A percentile compares a stretch with the other conserved stretches of the same genome.
These are phyloP conservation scores for Isabelozyma heimii DNA, from an alignment of 805 yeast genomes.

Conservation along the genomic window DNA sequence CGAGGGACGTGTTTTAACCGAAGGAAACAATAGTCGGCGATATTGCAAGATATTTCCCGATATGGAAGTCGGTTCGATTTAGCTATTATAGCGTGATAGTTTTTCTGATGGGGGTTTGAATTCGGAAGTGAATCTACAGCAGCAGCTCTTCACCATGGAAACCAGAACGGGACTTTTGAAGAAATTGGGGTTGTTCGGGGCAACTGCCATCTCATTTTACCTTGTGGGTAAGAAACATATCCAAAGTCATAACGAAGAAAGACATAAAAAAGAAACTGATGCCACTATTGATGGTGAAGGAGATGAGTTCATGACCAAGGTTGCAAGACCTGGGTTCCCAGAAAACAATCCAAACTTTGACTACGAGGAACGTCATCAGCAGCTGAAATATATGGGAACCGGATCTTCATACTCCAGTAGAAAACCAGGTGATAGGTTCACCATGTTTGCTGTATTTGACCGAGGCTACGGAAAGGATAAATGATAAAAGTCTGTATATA, in stretches of 20 bases:
- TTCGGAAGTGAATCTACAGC: no score
- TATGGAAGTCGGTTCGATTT: no score
- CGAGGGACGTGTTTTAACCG: background rate
- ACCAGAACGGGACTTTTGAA: conserved; percentile 33
- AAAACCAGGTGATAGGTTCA: conserved; percentile 52
- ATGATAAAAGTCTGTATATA: background rate
- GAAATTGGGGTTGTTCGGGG: conserved; percentile 31
- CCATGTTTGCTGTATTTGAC: conserved; percentile 26
- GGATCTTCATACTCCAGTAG: conserved; percentile 60
- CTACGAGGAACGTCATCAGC: conserved; percentile 39
- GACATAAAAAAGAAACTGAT: conserved; percentile 35
- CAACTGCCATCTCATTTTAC: conserved; percentile 28
- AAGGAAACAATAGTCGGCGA: no score
- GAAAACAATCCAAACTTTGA: conserved; percentile 26
- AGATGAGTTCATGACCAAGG: conserved; percentile 25
- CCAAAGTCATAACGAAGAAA: conserved; percentile 27
- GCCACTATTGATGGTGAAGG: conserved; percentile 28
- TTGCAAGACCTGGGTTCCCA: conserved; percentile 58
- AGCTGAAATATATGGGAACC: conserved; percentile 66
- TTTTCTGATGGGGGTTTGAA: background rate
- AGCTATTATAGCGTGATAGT: no score
- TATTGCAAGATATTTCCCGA: no score
- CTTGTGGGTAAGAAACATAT: conserved; percentile 36
- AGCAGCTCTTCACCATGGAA: conserved; percentile 18
- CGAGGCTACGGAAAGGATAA: conserved; percentile 8